Evolutionary conservation across 306 rosid species (phyloP).

Genomic region (Inga laurina): DNA sequence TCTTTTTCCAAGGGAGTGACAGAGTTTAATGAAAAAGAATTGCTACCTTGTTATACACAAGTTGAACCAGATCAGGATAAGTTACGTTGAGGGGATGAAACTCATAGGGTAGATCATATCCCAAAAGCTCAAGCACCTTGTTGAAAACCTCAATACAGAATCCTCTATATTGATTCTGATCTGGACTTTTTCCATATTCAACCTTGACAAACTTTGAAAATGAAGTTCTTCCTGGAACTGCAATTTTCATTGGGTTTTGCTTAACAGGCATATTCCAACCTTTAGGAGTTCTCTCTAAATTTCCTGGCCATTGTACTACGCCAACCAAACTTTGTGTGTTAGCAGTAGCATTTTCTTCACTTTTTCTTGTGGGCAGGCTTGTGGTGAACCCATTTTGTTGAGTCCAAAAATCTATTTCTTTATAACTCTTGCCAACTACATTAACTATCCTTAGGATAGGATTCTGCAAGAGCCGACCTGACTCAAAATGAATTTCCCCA

Average conservation of each 20-base stretch:
- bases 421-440: slow-evolving; percentile 40
- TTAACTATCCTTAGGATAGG: slow-evolving; percentile 56
- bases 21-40: neutral
- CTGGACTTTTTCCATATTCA: slow-evolving; percentile 26
- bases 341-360: slow-evolving; percentile 19
- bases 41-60: slow-evolving; percentile 57
- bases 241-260: too few relatives aligned
- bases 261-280: too few relatives aligned
- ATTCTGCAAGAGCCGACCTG: slow-evolving; percentile 35
- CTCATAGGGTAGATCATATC: slow-evolving; percentile 48
- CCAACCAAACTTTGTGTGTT: slow-evolving; percentile 28
- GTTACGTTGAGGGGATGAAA: slow-evolving; percentile 38
- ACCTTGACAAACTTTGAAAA: slow-evolving; percentile 67
- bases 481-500: slow-evolving; percentile 57
- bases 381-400: slow-evolving; percentile 39
- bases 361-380: slow-evolving; percentile 3
- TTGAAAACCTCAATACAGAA: slow-evolving; percentile 59
- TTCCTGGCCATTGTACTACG: too few relatives aligned
- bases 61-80: slow-evolving; percentile 51
- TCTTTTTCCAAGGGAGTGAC: neutral
- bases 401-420: slow-evolving; percentile 62
- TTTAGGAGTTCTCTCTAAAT: too few relatives aligned
- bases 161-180: slow-evolving; percentile 37
- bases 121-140: slow-evolving; percentile 30
- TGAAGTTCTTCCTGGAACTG: too few relatives aligned